These are phyloP conservation scores for Sphagnum magellanicum DNA, from an alignment of 228 moss, liverwort and hornwort species.

Conservation along the genomic window DNA sequence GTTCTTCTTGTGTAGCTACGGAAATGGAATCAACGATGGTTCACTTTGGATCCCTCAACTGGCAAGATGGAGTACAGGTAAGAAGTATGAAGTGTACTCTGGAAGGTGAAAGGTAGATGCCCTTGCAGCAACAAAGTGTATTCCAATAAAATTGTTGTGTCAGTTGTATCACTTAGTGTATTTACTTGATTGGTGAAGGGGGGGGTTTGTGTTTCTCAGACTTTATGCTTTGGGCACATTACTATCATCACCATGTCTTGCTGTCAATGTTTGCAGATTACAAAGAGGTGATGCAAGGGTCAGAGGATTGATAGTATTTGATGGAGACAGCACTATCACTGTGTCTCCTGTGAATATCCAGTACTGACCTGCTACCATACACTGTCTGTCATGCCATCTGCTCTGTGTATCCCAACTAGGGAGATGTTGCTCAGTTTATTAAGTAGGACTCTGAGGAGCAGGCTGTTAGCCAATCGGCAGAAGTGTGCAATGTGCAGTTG, in stretches of 20 bases:
- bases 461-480: not conserved
- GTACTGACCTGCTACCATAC: conserved; percentile 42
- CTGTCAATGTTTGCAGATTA: conserved; percentile 40
- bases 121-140: too few species aligned
- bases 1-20: conserved; percentile 64
- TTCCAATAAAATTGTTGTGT: too few species aligned
- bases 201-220: too few species aligned
- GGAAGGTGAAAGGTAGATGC: too few species aligned
- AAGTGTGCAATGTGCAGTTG: conserved; percentile 8
- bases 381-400: not conserved
- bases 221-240: not conserved
- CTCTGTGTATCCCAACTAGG: not conserved
- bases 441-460: not conserved
- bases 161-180: too few species aligned
- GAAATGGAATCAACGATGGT: conserved; percentile 99
- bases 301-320: conserved; percentile 80
- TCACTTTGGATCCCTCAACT: conserved; percentile 82
- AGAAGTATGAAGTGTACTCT: not conserved
- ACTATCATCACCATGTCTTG: not conserved
- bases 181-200: too few species aligned
- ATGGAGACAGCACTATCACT: conserved; percentile 94
- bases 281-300: conserved; percentile 75
- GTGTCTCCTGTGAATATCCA: conserved; percentile 95
- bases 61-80: conserved; percentile 98
- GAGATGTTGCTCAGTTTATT: conserved; percentile 8